A percentile compares a stretch with the other conserved stretches of the same genome.
Evolutionary conservation across 805 yeast species (phyloP).

Genomic region (Wickerhamiella qilinensis): DNA sequence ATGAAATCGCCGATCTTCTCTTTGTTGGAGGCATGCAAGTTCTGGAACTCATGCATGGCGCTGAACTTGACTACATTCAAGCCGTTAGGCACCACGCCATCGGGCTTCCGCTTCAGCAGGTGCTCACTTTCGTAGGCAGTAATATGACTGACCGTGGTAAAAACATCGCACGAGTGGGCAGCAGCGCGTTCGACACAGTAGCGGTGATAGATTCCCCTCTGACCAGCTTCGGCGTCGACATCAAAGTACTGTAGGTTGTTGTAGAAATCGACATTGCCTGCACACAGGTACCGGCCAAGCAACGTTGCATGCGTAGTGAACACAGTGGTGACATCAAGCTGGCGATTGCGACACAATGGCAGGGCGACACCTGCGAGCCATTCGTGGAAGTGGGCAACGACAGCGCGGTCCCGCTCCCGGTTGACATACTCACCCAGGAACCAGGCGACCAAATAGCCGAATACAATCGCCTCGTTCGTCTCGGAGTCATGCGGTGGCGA

Average conservation of each 20-base stretch:
- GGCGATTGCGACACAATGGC: conserved; percentile 80
- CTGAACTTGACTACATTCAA: conserved; percentile 88
- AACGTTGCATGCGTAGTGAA: conserved; percentile 96
- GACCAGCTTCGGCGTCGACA: conserved; percentile 96
- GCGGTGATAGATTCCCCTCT: conserved; percentile 91
- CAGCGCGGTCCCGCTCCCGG: conserved; percentile 72
- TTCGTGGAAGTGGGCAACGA: conserved; percentile 89
- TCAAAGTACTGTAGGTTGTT: conserved; percentile 79
- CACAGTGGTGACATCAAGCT: conserved; percentile 84
- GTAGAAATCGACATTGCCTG: conserved; percentile 92
- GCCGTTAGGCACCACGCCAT: conserved; percentile 95
- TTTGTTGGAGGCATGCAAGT: conserved; percentile 81
- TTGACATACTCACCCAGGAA: conserved; percentile 85
- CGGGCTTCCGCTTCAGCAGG: conserved; percentile 86
- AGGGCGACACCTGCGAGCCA: conserved; percentile 97
- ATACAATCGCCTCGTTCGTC: conserved; percentile 78
- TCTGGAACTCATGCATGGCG: conserved; percentile 96
- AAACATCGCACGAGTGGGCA: conserved; percentile 89
- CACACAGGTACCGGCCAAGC: conserved; percentile 87
- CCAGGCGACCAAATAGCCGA: conserved; percentile 95
- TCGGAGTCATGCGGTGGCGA: conserved; percentile 80
- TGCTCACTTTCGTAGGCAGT: conserved; percentile 96
- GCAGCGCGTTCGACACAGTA: conserved; percentile 95
- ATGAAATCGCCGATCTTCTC: conserved; percentile 87
- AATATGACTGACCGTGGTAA: conserved; percentile 92